Evolutionary conservation across 1,284 basidiomycete species (phyloP).

Genomic region (Moesziomyces globuligerus): DNA sequence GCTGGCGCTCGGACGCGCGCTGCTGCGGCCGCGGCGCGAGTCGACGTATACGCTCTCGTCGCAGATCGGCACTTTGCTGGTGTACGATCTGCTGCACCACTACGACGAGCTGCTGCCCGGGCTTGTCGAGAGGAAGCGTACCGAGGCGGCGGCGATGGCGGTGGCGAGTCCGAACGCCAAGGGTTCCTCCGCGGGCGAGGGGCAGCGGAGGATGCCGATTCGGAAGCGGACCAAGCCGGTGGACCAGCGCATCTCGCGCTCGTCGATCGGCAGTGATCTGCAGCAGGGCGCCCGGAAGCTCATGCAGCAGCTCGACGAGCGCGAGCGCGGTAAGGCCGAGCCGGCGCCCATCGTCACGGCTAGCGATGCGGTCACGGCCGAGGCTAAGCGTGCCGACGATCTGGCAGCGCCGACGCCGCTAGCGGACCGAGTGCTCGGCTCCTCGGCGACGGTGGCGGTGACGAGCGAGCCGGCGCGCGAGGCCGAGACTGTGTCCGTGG

Average conservation of each 20-base stretch:
- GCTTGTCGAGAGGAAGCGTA: conserved; percentile 82
- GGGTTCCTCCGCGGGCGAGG: conserved; percentile 2
- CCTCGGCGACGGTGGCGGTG: conserved; percentile 18
- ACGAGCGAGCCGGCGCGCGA: too few species aligned
- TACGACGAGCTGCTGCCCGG: conserved; percentile 81
- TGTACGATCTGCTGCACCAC: conserved; percentile 81
- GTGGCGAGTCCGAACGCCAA: conserved; percentile 6
- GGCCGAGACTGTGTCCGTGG: too few species aligned
- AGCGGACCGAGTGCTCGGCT: conserved; percentile 63
- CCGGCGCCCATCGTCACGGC: conserved; percentile 14
- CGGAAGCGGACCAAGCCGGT: conserved; percentile 87
- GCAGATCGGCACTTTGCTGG: conserved; percentile 76
- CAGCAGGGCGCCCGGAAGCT: conserved; percentile 41
- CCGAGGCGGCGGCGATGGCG: conserved; percentile 70
- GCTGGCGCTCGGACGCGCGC: conserved; percentile 82
- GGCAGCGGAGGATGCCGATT: conserved; percentile 74
- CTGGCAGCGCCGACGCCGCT: conserved; percentile 64
- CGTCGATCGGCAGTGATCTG: conserved; percentile 38
- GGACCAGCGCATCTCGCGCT: conserved; percentile 74
- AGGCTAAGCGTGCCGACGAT: conserved; percentile 45
- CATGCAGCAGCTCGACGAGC: conserved; percentile 46
- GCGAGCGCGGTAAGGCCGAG: conserved; percentile 6
- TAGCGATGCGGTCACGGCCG: conserved; percentile 65
- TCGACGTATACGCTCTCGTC: conserved; percentile 83
- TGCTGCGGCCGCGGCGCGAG: conserved; percentile 84